phyloP scores from a whole-genome alignment of 768 basidiomycete genomes.

The Naganishia vishniacii region DNA sequence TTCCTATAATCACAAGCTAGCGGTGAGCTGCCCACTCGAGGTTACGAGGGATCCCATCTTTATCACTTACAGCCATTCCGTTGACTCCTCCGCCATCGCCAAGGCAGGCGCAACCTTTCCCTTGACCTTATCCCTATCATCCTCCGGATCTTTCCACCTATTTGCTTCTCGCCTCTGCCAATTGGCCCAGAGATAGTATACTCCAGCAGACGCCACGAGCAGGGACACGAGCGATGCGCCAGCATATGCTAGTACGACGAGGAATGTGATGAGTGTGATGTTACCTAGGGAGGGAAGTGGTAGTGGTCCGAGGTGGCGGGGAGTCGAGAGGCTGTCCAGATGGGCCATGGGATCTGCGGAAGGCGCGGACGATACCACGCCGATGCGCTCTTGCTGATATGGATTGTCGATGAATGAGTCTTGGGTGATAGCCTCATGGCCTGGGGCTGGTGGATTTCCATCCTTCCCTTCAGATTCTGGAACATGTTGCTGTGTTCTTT shows the following conservation, averaged over 20 bases:
- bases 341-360: not conserved
- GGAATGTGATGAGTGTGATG: slow-evolving; percentile 25
- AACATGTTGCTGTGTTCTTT: not conserved
- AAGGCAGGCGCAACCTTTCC: not conserved
- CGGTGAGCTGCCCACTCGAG: slow-evolving; percentile 5
- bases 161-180: slow-evolving; percentile 17
- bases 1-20: slow-evolving; percentile 30
- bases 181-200: slow-evolving; percentile 29
- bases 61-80: slow-evolving; percentile 26
- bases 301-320: not conserved
- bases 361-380: not conserved
- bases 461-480: not conserved
- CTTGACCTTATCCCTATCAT: slow-evolving; percentile 21
- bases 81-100: slow-evolving; percentile 9
- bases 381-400: not conserved
- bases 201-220: not conserved
- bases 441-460: not conserved
- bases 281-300: slow-evolving; percentile 16
- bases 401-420: too few species aligned
- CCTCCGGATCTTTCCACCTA: slow-evolving; percentile 15
- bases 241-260: slow-evolving; percentile 29
- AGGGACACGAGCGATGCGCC: slow-evolving; percentile 26
- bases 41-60: too few species aligned
- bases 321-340: not conserved
- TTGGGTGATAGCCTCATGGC: too few species aligned